These are phyloP conservation scores for Pichia exigua DNA, from an alignment of 805 yeast species.

Conservation along the genomic window DNA sequence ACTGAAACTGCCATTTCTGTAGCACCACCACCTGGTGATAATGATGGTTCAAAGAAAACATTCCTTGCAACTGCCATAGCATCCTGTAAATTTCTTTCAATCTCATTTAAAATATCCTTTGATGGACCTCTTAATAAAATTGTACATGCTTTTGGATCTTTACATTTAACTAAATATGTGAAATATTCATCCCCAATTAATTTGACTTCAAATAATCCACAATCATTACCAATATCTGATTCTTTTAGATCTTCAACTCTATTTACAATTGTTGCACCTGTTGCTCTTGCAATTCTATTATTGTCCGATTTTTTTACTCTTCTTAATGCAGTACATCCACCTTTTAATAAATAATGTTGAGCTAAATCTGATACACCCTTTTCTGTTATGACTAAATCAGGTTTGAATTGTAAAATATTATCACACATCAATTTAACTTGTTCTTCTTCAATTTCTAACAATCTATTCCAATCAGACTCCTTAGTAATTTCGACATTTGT, in stretches of 20 bases:
- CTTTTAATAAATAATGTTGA: conserved; percentile 90
- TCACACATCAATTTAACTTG: conserved; percentile 87
- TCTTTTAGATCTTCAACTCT: conserved; percentile 92
- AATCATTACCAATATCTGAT: conserved; percentile 77
- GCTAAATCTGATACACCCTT: conserved; percentile 98
- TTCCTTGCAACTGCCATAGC: conserved; percentile 98
- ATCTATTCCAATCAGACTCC: conserved; percentile 93
- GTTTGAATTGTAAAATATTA: conserved; percentile 73
- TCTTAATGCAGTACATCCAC: conserved; percentile 87
- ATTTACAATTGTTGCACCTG: conserved; percentile 96
- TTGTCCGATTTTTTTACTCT: conserved; percentile 93
- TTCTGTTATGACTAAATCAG: conserved; percentile 93
- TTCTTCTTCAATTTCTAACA: conserved; percentile 94
- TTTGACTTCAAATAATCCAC: conserved; percentile 90
- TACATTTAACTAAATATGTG: conserved; percentile 74
- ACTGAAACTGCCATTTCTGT: conserved; percentile 98
- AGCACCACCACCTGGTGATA: conserved; percentile 99
- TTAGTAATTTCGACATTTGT: conserved; percentile 95
- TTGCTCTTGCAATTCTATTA: conserved; percentile 92
- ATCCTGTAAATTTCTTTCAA: conserved; percentile 94
- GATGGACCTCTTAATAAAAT: conserved; percentile 91
- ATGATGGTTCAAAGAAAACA: conserved; percentile 87
- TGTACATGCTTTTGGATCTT: conserved; percentile 89
- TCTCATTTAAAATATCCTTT: conserved; percentile 91
- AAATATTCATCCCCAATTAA: conserved; percentile 96